phyloP scores from a whole-genome alignment of 192 early-diverging fungal species.

The Backusella parvicylindrica region DNA sequence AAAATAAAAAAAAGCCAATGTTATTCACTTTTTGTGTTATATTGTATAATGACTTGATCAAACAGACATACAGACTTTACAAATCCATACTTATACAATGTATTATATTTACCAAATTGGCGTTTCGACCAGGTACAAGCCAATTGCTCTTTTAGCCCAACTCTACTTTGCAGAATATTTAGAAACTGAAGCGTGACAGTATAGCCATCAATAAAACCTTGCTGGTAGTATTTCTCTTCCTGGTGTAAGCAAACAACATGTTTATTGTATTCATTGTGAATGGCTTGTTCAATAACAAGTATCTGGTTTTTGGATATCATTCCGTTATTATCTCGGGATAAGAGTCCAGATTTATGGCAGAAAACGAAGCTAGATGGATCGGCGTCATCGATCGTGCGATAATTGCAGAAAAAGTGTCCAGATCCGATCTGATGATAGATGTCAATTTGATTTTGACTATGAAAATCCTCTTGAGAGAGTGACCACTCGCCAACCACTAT shows the following conservation, averaged over 20 bases:
- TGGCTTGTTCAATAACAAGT: not conserved
- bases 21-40: not conserved
- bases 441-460: not conserved
- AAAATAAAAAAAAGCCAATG: not conserved
- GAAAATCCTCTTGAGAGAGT: constrained; percentile 5
- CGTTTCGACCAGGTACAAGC: not conserved
- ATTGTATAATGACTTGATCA: not conserved
- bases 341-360: not conserved
- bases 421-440: constrained; percentile 9
- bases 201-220: not conserved
- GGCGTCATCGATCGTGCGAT: constrained; percentile 15
- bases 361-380: constrained; percentile 18
- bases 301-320: not conserved
- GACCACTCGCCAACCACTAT: constrained; percentile 24
- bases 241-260: not conserved
- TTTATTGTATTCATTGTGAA: not conserved
- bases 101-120: not conserved
- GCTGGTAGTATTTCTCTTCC: not conserved
- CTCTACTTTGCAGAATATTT: not conserved
- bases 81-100: not conserved
- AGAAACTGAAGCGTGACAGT: not conserved
- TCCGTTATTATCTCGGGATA: not conserved
- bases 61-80: not conserved
- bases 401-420: constrained; percentile 23
- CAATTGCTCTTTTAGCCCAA: not conserved